Evolutionary conservation across 148 eudicot species (phyloP).

Genomic region (Linanthus parryae): DNA sequence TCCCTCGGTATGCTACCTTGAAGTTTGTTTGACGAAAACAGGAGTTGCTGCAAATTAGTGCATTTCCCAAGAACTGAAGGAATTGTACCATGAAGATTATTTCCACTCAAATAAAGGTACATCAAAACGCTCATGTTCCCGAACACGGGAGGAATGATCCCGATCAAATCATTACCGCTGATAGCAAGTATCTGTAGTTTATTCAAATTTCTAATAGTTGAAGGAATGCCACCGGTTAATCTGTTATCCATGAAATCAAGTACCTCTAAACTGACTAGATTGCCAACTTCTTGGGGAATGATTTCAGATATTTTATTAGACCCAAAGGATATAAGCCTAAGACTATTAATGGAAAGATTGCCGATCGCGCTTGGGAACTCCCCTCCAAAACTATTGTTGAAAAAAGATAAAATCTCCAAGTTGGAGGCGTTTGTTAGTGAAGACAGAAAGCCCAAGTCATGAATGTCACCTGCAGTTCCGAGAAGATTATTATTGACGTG

Average conservation of each 20-base stretch:
- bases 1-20: too few species aligned
- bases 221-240: conserved; percentile 26
- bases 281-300: conserved; percentile 26
- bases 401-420: conserved; percentile 33
- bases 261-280: conserved; percentile 14
- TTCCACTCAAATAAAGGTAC: conserved; percentile 27
- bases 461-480: conserved; percentile 20
- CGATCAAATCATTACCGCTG: conserved; percentile 30
- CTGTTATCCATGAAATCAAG: conserved; percentile 17
- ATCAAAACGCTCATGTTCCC: conserved; percentile 20
- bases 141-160: conserved; percentile 25
- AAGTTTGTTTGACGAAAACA: too few species aligned
- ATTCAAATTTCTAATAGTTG: conserved; percentile 23
- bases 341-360: conserved; percentile 41
- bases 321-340: conserved; percentile 31
- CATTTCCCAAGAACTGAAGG: conserved; percentile 40
- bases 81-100: conserved; percentile 25
- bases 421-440: conserved; percentile 30
- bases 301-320: conserved; percentile 21
- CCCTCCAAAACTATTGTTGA: conserved; percentile 36
- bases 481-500: conserved; percentile 37
- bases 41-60: conserved; percentile 20
- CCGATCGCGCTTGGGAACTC: conserved; percentile 42
- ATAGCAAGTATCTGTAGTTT: conserved; percentile 18
- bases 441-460: conserved; percentile 32